A percentile compares a stretch with the other conserved stretches of the same genome.
phyloP scores from a whole-genome alignment of 441 rosid species.

The Kokia cookei region DNA sequence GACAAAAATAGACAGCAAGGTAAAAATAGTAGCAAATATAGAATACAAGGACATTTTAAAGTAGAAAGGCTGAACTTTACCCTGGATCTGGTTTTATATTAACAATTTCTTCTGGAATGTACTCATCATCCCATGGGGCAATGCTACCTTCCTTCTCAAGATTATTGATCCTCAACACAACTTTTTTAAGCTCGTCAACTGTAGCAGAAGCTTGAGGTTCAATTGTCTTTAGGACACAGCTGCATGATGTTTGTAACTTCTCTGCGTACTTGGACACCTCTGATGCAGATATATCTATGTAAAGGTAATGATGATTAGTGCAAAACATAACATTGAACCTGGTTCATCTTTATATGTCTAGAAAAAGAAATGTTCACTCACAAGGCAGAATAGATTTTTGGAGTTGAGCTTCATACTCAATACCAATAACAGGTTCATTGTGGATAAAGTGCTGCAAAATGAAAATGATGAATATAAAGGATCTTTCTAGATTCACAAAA shows the following conservation, averaged over 20 bases:
- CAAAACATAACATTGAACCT: conserved; percentile 4
- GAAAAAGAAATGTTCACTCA: conserved; percentile 40
- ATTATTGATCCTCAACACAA: conserved; percentile 42
- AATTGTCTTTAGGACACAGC: conserved; percentile 81
- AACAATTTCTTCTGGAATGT: conserved; percentile 88
- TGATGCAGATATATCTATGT: conserved; percentile 61
- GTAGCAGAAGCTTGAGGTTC: conserved; percentile 76
- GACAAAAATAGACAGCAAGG: neutral
- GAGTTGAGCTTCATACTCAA: conserved; percentile 90
- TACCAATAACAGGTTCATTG: conserved; percentile 89
- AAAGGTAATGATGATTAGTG: neutral
- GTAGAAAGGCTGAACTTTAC: conserved; percentile 31
- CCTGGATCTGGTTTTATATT: conserved; percentile 66
- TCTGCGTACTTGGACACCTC: conserved; percentile 80
- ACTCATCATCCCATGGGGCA: conserved; percentile 87
- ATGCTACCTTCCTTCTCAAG: conserved; percentile 59
- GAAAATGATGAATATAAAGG: conserved; percentile 13
- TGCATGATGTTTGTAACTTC: conserved; percentile 64
- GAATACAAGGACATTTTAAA: neutral
- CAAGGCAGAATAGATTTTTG: conserved; percentile 86
- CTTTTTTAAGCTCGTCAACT: conserved; percentile 56
- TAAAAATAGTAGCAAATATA: neutral
- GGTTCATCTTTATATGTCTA: conserved; percentile 4
- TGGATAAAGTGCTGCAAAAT: conserved; percentile 82
- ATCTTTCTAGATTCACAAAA: neutral